A percentile compares a stretch with the other conserved stretches of the same genome.
Evolutionary conservation across 345 rosid genomes (phyloP).

Genomic region (Gossypium thurberi): DNA sequence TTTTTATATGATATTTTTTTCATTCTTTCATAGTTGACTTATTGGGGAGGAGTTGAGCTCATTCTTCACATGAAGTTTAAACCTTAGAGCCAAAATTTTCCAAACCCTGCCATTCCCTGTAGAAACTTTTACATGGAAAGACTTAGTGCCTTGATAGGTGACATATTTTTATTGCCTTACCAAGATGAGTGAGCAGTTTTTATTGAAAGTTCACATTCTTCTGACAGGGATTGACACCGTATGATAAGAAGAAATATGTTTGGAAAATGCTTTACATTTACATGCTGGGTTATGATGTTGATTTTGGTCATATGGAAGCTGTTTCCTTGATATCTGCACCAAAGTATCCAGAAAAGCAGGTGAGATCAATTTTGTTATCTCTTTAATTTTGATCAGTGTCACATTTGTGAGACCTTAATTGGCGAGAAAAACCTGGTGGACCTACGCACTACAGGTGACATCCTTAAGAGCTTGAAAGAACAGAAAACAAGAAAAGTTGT

Average conservation of each 20-base stretch:
- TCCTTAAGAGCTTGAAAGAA: not conserved
- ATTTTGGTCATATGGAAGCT: slow-evolving; percentile 99
- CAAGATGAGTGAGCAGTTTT: not conserved
- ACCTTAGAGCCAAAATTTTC: not conserved
- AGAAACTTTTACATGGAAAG: not conserved
- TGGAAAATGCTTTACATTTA: slow-evolving; percentile 98
- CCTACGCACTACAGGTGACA: not conserved
- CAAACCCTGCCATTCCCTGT: too few relatives aligned
- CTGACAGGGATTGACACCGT: slow-evolving; percentile 76
- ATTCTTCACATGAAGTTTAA: not conserved
- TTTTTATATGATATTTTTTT: not conserved
- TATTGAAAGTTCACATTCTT: slow-evolving; percentile 17
- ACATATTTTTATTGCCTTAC: not conserved
- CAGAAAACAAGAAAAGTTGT: not conserved
- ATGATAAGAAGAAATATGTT: slow-evolving; percentile 99
- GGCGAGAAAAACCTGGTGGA: not conserved
- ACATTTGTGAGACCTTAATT: not conserved
- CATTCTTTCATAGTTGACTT: not conserved
- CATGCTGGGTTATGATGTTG: slow-evolving; percentile 98
- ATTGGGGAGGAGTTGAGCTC: not conserved
- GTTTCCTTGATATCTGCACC: slow-evolving; percentile 99
- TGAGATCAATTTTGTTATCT: slow-evolving; percentile 16
- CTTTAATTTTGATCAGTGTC: not conserved
- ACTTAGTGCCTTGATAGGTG: not conserved
- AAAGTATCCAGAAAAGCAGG: slow-evolving; percentile 99